Conservation (phyloP, 139 green algal species). For the Bryopsis sp. region DNA sequence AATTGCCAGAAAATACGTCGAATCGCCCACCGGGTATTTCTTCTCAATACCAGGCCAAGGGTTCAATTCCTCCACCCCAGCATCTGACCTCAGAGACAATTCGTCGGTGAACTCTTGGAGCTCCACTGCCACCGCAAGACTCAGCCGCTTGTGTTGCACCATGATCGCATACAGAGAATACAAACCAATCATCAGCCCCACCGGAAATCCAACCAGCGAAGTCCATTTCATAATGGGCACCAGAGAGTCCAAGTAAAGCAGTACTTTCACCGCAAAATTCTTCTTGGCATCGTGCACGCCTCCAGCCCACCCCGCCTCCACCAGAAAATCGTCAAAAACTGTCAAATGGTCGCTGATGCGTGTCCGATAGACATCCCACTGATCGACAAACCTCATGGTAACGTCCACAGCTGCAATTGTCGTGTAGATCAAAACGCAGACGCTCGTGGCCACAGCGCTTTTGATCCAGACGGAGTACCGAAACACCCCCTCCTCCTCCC, state of each 20-base stretch:
- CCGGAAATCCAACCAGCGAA: constrained; percentile 8
- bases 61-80: no score
- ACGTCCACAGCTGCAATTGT: constrained; percentile 13
- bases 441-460: neutral
- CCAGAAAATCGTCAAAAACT: neutral
- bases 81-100: no score
- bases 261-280: neutral
- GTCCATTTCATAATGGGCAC: neutral
- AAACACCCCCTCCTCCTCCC: constrained; percentile 9
- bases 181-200: constrained; percentile 7
- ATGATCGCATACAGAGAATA: constrained; percentile 7
- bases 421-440: constrained; percentile 13
- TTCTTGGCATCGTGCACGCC: neutral
- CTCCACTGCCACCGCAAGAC: neutral
- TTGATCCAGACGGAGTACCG: constrained; percentile 19
- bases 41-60: constrained; percentile 6
- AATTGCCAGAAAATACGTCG: constrained; percentile 14
- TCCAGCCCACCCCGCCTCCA: neutral
- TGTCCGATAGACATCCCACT: constrained; percentile 6
- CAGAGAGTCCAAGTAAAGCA: constrained; percentile 7
- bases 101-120: no score
- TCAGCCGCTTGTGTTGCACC: constrained; percentile 11
- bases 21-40: constrained; percentile 15
- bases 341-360: no score
- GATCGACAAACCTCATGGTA: neutral